Evolutionary conservation across 352 stramenopile species (phyloP).

Genomic region (Phytopythium oedochilum): DNA sequence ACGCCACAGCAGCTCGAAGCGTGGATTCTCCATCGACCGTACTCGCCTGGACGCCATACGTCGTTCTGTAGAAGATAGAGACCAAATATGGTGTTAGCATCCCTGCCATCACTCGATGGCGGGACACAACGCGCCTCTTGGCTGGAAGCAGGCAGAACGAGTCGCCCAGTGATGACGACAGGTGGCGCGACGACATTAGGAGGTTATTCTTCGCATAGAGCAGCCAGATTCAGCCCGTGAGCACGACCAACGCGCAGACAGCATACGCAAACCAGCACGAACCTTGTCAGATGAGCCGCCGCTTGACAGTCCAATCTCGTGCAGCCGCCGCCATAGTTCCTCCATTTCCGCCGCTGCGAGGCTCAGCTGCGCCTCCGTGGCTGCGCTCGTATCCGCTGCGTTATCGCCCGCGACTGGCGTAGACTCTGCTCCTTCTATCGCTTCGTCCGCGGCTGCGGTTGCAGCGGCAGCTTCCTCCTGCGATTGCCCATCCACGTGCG

Average conservation of each 20-base stretch:
- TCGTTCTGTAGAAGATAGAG: neutral
- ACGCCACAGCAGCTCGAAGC: constrained; percentile 67
- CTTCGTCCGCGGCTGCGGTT: neutral
- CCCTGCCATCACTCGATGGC: neutral
- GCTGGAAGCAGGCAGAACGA: constrained; percentile 80
- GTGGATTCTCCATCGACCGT: constrained; percentile 74
- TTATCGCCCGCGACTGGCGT: neutral
- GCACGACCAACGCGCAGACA: neutral
- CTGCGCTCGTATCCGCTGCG: constrained; percentile 24
- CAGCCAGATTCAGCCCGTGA: neutral
- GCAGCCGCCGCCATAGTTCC: constrained; percentile 72
- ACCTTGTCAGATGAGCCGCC: constrained; percentile 55
- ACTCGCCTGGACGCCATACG: constrained; percentile 44
- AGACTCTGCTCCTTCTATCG: neutral
- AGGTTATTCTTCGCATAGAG: constrained; percentile 29
- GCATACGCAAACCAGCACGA: neutral
- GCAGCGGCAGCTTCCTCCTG: no score
- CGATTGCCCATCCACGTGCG: neutral
- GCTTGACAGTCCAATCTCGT: constrained; percentile 71
- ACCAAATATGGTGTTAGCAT: neutral
- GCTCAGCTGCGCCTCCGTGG: constrained; percentile 58
- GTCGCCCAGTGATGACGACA: constrained; percentile 79
- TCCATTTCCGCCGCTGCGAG: constrained; percentile 76
- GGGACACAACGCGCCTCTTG: constrained; percentile 19
- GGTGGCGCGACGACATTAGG: constrained; percentile 69